These are phyloP conservation scores for Linum usitatissimum DNA, from an alignment of 345 rosid species.

Conservation along the genomic window DNA sequence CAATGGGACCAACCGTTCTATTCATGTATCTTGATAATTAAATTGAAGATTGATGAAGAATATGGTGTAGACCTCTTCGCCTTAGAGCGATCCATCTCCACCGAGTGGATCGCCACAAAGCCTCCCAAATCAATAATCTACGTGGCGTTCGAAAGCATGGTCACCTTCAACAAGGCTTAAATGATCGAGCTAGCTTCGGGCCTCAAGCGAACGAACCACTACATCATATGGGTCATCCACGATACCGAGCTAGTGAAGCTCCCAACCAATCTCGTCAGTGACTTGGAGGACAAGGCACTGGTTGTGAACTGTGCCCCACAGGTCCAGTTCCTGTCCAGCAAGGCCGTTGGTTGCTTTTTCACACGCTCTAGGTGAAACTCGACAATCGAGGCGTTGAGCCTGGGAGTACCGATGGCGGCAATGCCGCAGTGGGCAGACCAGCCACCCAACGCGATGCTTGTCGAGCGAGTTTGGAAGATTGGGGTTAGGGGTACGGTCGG, in stretches of 20 bases:
- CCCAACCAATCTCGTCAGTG: background rate
- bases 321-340: conserved; percentile 35
- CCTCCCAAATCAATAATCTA: background rate
- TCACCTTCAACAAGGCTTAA: background rate
- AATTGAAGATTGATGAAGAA: background rate
- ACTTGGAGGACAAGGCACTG: background rate
- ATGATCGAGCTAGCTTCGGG: background rate
- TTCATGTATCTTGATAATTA: conserved; percentile 10
- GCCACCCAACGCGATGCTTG: conserved; percentile 46
- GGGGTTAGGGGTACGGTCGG: conserved; percentile 28
- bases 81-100: background rate
- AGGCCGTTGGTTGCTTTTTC: conserved; percentile 46
- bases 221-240: background rate
- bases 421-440: conserved; percentile 69
- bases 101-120: background rate
- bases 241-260: conserved; percentile 2
- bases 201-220: background rate
- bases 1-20: conserved; percentile 14
- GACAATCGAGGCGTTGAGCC: conserved; percentile 56
- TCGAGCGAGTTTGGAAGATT: conserved; percentile 51
- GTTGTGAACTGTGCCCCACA: conserved; percentile 1
- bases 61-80: conserved; percentile 11
- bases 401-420: conserved; percentile 57
- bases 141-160: conserved; percentile 6
- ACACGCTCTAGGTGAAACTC: conserved; percentile 79